Conservation (phyloP, 805 yeast species). For the Blastobotrys robertii region DNA sequence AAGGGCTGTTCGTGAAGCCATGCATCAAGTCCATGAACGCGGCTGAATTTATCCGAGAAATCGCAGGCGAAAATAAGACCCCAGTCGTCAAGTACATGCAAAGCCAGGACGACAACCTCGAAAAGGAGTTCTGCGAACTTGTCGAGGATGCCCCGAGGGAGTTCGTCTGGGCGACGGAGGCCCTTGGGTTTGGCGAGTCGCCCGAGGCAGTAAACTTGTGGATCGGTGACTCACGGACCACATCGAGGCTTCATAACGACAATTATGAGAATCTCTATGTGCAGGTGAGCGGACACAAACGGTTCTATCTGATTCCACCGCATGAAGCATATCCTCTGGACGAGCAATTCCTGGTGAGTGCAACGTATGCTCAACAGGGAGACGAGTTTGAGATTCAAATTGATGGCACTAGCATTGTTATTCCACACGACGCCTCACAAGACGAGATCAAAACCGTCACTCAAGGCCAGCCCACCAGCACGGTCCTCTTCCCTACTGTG, state of each 20-base stretch:
- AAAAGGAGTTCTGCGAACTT: constrained; percentile 18
- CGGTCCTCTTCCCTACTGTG: constrained; percentile 27
- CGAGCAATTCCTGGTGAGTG: constrained; percentile 23
- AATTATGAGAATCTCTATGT: constrained; percentile 31
- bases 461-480: background rate
- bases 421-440: constrained; percentile 4
- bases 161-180: constrained; percentile 16
- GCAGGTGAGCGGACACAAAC: constrained; percentile 28
- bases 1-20: constrained; percentile 27
- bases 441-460: background rate
- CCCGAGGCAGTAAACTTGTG: constrained; percentile 32
- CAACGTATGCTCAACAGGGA: constrained; percentile 19
- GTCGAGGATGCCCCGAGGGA: constrained; percentile 12
- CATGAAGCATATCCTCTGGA: constrained; percentile 22
- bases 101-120: constrained; percentile 29
- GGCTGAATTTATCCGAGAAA: constrained; percentile 16
- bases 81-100: constrained; percentile 26
- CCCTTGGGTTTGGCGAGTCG: constrained; percentile 10
- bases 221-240: constrained; percentile 27
- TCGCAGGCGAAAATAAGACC: constrained; percentile 7
- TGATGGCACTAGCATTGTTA: constrained; percentile 6
- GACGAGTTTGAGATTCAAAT: constrained; percentile 11
- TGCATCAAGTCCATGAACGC: constrained; percentile 17
- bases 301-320: constrained; percentile 29
- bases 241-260: constrained; percentile 28